Evolutionary conservation across 2,329 filamentous ascomycete genomes (phyloP).

Genomic region (Dothiorella sarmentorum): DNA sequence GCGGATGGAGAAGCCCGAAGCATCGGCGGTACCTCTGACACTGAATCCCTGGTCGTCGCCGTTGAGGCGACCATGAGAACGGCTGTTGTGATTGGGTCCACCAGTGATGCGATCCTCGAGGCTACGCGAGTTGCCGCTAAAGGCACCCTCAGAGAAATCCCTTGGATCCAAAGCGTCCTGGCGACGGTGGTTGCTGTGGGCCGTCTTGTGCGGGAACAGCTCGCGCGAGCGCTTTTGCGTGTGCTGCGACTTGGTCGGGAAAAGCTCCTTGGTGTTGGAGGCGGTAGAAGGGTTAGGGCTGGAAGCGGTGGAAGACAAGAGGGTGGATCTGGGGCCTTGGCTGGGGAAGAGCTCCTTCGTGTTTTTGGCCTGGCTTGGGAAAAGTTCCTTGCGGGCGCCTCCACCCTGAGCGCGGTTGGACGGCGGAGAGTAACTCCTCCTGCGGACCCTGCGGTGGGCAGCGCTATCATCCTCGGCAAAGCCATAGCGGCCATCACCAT

Average conservation of each 20-base stretch:
- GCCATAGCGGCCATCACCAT: constrained; percentile 47
- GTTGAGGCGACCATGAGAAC: not conserved
- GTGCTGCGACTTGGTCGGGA: constrained; percentile 22
- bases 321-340: constrained; percentile 21
- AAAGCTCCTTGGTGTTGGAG: constrained; percentile 20
- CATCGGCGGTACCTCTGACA: constrained; percentile 18
- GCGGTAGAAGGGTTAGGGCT: constrained; percentile 12
- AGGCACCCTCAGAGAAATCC: constrained; percentile 25
- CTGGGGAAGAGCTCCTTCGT: constrained; percentile 57
- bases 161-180: constrained; percentile 40
- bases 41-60: constrained; percentile 17
- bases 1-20: constrained; percentile 29
- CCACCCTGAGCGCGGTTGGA: constrained; percentile 23
- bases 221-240: constrained; percentile 24
- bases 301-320: constrained; percentile 15
- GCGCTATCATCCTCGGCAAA: constrained; percentile 49
- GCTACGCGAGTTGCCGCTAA: not conserved
- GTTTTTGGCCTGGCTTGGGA: constrained; percentile 41
- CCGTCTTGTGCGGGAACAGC: constrained; percentile 37
- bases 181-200: constrained; percentile 42
- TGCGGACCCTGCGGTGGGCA: constrained; percentile 40
- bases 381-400: constrained; percentile 41
- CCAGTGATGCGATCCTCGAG: constrained; percentile 20
- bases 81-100: not conserved
- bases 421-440: constrained; percentile 41